Conservation (phyloP, 2,329 filamentous ascomycete species). For the Neonectria neomacrospora region DNA sequence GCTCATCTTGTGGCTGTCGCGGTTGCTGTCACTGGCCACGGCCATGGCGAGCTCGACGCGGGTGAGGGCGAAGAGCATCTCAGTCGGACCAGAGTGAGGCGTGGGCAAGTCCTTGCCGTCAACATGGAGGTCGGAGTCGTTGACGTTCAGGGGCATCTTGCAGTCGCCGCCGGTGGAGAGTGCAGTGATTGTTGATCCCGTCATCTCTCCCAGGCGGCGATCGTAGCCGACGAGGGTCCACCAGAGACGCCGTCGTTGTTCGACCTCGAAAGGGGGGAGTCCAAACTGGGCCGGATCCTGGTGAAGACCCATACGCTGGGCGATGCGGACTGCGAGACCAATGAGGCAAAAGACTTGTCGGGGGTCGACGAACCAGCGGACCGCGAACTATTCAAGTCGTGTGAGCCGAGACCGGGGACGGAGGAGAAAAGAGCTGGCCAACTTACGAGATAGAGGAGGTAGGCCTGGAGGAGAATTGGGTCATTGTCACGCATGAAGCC, state of each 20-base stretch:
- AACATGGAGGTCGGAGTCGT: conserved; percentile 68
- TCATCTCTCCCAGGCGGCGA: conserved; percentile 74
- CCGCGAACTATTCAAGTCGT: conserved; percentile 47
- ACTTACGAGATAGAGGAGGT: conserved; percentile 72
- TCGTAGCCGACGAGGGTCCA: conserved; percentile 78
- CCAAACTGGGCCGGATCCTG: conserved; percentile 66
- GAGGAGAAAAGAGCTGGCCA: neutral
- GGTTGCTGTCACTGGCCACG: conserved; percentile 59
- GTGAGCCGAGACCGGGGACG: conserved; percentile 14
- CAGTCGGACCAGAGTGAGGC: conserved; percentile 63
- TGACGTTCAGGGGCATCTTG: conserved; percentile 69
- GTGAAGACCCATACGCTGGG: conserved; percentile 75
- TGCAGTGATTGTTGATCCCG: conserved; percentile 67
- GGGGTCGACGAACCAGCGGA: conserved; percentile 70
- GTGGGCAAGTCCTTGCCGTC: conserved; percentile 66
- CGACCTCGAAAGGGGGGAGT: conserved; percentile 69
- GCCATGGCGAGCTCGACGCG: conserved; percentile 68
- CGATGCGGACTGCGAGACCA: conserved; percentile 74
- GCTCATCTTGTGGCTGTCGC: conserved; percentile 48
- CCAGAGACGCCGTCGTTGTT: conserved; percentile 78
- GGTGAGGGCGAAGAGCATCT: conserved; percentile 69
- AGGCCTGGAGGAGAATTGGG: conserved; percentile 73
- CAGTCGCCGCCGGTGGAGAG: conserved; percentile 65
- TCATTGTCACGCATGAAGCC: conserved; percentile 75
- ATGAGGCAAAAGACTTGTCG: conserved; percentile 61